Evolutionary conservation across 257 asterid species (phyloP).

Genomic region (Leptodermis oblonga): DNA sequence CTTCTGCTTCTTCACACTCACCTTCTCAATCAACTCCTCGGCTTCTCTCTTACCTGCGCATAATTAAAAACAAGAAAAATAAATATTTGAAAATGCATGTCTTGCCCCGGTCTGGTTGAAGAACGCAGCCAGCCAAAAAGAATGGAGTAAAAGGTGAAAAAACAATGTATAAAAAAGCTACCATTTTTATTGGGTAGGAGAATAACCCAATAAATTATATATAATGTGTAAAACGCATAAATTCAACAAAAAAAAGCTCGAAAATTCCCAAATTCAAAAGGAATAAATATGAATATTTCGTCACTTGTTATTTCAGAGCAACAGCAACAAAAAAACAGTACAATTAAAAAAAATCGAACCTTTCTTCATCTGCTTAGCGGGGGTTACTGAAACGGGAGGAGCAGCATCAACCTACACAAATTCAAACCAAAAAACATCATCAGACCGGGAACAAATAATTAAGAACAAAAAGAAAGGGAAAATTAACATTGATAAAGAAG

Average conservation of each 20-base stretch:
- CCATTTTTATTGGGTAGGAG: background rate
- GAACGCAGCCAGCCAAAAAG: background rate
- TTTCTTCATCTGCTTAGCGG: slow-evolving; percentile 51
- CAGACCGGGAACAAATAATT: background rate
- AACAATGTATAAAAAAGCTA: no score
- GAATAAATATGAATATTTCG: no score
- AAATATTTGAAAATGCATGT: background rate
- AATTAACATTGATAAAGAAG: background rate
- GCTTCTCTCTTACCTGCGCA: slow-evolving; percentile 44
- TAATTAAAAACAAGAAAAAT: background rate
- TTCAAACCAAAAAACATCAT: background rate
- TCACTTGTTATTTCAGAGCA: no score
- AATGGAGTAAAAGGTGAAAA: background rate
- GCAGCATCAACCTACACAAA: slow-evolving; percentile 30
- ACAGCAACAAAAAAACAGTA: background rate
- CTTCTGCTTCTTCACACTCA: slow-evolving; percentile 37
- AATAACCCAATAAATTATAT: background rate
- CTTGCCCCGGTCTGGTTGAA: background rate
- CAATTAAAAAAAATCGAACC: slow-evolving; percentile 22
- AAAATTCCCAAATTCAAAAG: background rate
- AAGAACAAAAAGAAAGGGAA: background rate
- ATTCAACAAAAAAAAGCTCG: background rate
- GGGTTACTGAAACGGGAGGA: slow-evolving; percentile 26
- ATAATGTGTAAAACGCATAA: background rate
- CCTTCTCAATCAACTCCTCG: slow-evolving; percentile 32